Percentiles rank a stretch among this genome's conserved stretches.
These are phyloP conservation scores for Phytophthora sp. DNA, from an alignment of 352 stramenopile species.

Conservation along the genomic window DNA sequence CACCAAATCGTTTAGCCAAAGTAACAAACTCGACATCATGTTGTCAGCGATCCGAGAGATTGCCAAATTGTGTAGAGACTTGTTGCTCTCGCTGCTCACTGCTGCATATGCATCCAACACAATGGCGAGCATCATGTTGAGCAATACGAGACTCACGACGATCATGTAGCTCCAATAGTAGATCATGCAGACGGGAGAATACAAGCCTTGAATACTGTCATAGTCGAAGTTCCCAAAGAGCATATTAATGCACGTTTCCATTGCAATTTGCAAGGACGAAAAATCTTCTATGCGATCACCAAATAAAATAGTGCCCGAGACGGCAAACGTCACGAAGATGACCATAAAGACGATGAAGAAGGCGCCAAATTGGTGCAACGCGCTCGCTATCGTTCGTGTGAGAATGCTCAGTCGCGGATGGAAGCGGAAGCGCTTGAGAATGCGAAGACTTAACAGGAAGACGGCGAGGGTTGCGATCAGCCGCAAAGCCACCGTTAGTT, in stretches of 20 bases:
- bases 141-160: slow-evolving; percentile 52
- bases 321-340: slow-evolving; percentile 59
- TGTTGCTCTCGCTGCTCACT: slow-evolving; percentile 42
- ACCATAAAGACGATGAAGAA: slow-evolving; percentile 70
- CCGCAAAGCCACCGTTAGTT: slow-evolving; percentile 26
- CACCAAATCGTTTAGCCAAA: slow-evolving; percentile 18
- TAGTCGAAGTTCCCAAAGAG: slow-evolving; percentile 75
- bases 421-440: slow-evolving; percentile 35
- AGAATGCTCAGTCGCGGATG: slow-evolving; percentile 31
- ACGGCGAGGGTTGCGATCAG: slow-evolving; percentile 26
- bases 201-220: slow-evolving; percentile 45
- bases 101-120: slow-evolving; percentile 44
- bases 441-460: slow-evolving; percentile 30
- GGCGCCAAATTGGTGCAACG: slow-evolving; percentile 52
- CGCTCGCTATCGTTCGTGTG: slow-evolving; percentile 32
- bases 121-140: slow-evolving; percentile 82
- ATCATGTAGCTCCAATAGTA: slow-evolving; percentile 79
- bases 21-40: slow-evolving; percentile 22
- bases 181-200: slow-evolving; percentile 51
- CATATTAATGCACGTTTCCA: slow-evolving; percentile 72
- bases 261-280: slow-evolving; percentile 43
- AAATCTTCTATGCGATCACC: slow-evolving; percentile 58
- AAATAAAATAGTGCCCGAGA: slow-evolving; percentile 61
- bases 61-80: slow-evolving; percentile 29
- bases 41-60: slow-evolving; percentile 37